Base-by-base conservation (phyloP, 306 rosid species). In the Cicer bijugum region DNA sequence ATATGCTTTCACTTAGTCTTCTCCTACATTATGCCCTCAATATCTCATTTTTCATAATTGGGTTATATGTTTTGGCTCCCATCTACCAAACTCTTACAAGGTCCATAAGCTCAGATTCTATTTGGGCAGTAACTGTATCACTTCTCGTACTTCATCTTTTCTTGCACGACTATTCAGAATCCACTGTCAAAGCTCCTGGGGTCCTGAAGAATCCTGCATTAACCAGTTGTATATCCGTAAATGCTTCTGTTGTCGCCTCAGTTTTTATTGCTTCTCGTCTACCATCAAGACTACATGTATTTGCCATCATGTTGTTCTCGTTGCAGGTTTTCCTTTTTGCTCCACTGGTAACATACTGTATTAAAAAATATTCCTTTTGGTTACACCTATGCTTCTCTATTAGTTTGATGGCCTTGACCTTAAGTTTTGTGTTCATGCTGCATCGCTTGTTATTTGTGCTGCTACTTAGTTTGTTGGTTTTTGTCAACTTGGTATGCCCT, bases 171-270 rank as follows among this genome's bases (percentile, higher is more conserved):
- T 93, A 93, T 82, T 88, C 96, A 33, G 94, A 90, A 67, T 91
- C 98, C 81, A 89, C 97, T 1, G 82, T 91, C 23, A 82, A 87
- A 72, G 85, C 88, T 16, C 87, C 84, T 0, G 92, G 89, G 71
- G 88, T 80, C 67, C 68, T 76, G 12, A 87, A 85, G 77, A 89
- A 85, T 58, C 98, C 96, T 11, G 84, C 88, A 23, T 78, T 90
- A 75, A 89, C 93, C 65, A 90, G 93, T 74, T 87, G 93, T 82
- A 85, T 93, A 75, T 93, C 98, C 40, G 65, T 93, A 43, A 93
- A 93, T 80, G 97, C 98, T 72, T 93, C 98, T 15, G 80, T 93
- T 42, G 96, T 93, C 9, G 96, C 98, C 74, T 93, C 98, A 0
- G 97, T 90, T 78, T 89, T 93, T 59, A 75, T 93, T 3, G 93